Conservation (phyloP, 129 eudicot genomes). For the Ambrosia trifida region DNA sequence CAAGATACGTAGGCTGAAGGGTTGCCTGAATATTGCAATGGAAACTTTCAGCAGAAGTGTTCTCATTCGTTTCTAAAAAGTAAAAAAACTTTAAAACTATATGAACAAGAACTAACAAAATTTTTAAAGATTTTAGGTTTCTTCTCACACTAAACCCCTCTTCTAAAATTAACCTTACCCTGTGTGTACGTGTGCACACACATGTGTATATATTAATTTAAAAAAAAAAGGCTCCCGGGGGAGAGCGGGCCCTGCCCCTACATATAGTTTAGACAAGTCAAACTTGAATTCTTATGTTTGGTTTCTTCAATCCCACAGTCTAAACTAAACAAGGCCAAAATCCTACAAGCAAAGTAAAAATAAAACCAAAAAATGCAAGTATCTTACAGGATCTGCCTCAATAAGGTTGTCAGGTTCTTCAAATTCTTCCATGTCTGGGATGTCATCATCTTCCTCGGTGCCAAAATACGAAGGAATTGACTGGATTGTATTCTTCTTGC, state of each 20-base stretch:
- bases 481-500: conserved; percentile 62
- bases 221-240: no score
- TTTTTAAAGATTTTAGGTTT: no score
- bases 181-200: no score
- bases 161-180: no score
- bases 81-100: no score
- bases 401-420: conserved; percentile 83
- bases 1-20: conserved; percentile 77
- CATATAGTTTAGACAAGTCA: neutral
- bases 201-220: no score
- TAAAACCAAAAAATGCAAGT: neutral
- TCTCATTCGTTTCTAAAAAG: no score
- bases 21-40: conserved; percentile 64
- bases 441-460: conserved; percentile 79
- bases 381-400: conserved; percentile 85
- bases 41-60: neutral
- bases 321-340: neutral
- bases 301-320: neutral
- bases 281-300: neutral
- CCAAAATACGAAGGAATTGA: conserved; percentile 87
- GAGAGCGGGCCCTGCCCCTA: no score
- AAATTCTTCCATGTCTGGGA: conserved; percentile 88
- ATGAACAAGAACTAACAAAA: no score
- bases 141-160: no score
- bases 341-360: neutral